These are phyloP conservation scores for Russula griseocarnosa DNA, from an alignment of 768 basidiomycete species.

Conservation along the genomic window DNA sequence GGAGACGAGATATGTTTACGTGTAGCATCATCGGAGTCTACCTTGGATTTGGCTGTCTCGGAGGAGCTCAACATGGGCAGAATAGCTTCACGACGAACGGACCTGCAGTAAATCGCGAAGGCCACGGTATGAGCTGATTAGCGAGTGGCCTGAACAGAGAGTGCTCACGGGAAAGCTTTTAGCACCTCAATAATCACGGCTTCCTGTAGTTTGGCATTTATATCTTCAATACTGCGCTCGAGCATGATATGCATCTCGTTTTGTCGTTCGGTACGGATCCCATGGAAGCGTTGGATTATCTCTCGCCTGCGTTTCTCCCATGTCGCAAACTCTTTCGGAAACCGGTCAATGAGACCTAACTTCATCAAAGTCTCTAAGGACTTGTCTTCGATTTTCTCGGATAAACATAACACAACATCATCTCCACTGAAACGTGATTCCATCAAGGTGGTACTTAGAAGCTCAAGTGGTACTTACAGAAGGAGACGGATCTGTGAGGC, in stretches of 20 bases:
- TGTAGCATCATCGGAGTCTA: background rate
- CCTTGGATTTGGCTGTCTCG: background rate
- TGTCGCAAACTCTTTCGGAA: background rate
- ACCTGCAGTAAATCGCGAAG: background rate
- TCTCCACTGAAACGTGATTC: slow-evolving; percentile 1
- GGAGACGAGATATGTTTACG: background rate
- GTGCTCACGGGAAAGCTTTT: slow-evolving; percentile 11
- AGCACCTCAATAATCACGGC: slow-evolving; percentile 10
- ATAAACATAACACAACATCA: slow-evolving; percentile 15
- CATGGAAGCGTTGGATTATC: background rate
- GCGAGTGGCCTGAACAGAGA: fast-evolving
- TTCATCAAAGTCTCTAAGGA: slow-evolving; percentile 12
- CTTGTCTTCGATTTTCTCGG: slow-evolving; percentile 17
- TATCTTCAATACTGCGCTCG: background rate
- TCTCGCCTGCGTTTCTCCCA: slow-evolving; percentile 1
- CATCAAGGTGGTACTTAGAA: background rate
- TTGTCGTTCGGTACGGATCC: background rate
- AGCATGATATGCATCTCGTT: background rate
- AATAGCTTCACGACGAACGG: slow-evolving; percentile 11
- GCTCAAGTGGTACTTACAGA: background rate
- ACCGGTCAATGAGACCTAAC: background rate
- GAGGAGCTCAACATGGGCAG: background rate
- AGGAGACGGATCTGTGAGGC: slow-evolving; percentile 8
- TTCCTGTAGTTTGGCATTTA: background rate
- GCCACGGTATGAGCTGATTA: background rate